Base-by-base conservation (phyloP, 768 basidiomycete species). In the Russula sp. region DNA sequence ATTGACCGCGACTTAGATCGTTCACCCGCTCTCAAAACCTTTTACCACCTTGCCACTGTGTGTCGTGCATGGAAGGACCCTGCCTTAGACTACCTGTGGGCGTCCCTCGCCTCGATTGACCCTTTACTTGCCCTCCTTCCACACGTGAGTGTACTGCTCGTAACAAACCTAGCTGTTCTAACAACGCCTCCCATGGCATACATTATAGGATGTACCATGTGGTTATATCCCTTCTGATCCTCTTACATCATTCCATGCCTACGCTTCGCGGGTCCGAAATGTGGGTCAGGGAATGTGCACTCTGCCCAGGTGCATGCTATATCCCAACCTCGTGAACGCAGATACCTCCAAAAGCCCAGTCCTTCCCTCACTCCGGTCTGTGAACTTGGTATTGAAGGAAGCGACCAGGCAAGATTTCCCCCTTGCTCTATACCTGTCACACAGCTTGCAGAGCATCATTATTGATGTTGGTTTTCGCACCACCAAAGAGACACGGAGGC, bases 1-100 rank as follows among this genome's bases (percentile, higher is more conserved):
- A 59, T 69, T 59, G 60, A 69, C 49, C 52, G 24, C 52, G 60
- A 64, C 32, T 28, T 49, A 2, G 61, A 59, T 32, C 63, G 54
- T 48, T 32, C 34, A 20, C 59, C 56, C 32, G 59, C 51, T 18
- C 46, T 49, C 58, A 68, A 51, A 26, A 48, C 60, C 18, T 69
- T 69, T 52, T 68, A 58, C n/a, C 63, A 26, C 26, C 57, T 68
- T 49, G 66, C 68, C 36, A 62, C 54, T 5, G 68, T 69, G 13
- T 69, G 68, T 51, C 67, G 61, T 2, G 68, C 68, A 13, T 69
- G 68, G 68, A 69, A 62, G 49, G 68, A 69, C 24, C 66, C 68
- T 7, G 59, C 66, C 42, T 59, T 69, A 30, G 68, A 69, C 36
- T 69, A 64, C 40, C 56, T 64, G 18, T 69, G 68, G 68, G 57